phyloP scores from a whole-genome alignment of 345 rosid genomes.

The Gossypium rotundifolium region DNA sequence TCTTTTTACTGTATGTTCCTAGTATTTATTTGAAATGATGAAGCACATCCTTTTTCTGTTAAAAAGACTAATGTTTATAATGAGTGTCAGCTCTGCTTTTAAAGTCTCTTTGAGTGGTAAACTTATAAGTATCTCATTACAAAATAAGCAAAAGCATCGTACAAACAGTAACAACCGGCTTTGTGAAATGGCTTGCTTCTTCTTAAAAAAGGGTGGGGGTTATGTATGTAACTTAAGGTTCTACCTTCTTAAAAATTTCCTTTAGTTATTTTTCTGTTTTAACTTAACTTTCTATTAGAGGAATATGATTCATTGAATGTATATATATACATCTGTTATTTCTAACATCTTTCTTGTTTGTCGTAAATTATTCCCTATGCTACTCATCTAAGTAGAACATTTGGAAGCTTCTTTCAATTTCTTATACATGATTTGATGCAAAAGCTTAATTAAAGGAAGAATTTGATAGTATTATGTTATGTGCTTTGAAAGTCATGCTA shows the following conservation, averaged over 20 bases:
- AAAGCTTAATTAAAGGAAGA: not conserved
- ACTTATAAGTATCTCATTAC: not conserved
- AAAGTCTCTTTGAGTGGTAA: not conserved
- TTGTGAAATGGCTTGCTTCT: not conserved
- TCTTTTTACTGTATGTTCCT: not conserved
- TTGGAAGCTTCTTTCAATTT: not conserved
- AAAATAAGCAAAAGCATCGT: not conserved
- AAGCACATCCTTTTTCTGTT: not conserved
- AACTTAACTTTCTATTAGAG: not conserved
- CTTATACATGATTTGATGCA: not conserved
- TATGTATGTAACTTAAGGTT: not conserved
- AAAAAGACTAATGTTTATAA: not conserved
- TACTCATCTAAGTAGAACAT: not conserved
- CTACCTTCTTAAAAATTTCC: not conserved
- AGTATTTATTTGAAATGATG: not conserved
- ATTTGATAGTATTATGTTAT: not conserved
- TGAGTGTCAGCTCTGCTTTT: not conserved
- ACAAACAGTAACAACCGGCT: not conserved
- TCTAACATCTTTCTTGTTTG: not conserved
- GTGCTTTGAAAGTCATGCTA: not conserved
- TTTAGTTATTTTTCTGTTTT: not conserved
- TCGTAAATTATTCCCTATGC: not conserved
- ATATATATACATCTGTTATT: not conserved
- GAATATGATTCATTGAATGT: not conserved
- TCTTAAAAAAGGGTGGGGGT: not conserved